Base-by-base conservation (phyloP, 176 grass and related monocot species). In the Zoysia japonica region DNA sequence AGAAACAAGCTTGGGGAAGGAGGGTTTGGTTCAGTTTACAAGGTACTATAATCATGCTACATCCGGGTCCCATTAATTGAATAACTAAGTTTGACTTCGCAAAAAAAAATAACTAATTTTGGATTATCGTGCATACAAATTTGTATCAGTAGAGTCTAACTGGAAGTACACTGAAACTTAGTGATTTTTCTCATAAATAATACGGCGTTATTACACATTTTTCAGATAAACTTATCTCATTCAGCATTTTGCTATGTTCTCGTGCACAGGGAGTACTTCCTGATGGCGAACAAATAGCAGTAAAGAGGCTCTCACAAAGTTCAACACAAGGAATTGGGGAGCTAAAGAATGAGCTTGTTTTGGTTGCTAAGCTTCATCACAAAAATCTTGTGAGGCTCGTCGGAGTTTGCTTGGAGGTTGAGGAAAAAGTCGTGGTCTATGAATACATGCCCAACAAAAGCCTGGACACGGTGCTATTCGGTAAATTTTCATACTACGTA, bases 381-480 rank as follows among this genome's bases (percentile, higher is more conserved):
- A 92, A 75, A 69, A 97, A 97, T 93, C 78, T 97, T 60, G 88
- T 96, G 35, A 92, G 83, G 47, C 78, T 92, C 76, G 6, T 90
- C 5, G 93, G 90, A 36, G 89, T 92, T 68, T 96, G 87, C 79
- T 82, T 96, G 79, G 85, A 90, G 56, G 87, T 88, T 48, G 66
- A 90, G 16, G 92, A 94, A 71, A 94, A 75, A 72, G 45, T 94
- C 48, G 84, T 94, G 68, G 83, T 90, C 37, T 85, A 88, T 17
- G 86, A 88, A 40, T 88, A 83, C 72, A 74, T 93, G 72, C 84
- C 87, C 20, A 97, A 97, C 56, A 91, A 78, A 93, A 97, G 91
- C 79, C 87, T 97, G 1, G 87, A 97, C 56, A 91, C 35, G 6
- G 49, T 88, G 88, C 84, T 97, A 47, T 97, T 91, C 55, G 86